phyloP scores from a whole-genome alignment of 176 grass and related monocot genomes.

The Ensete glaucum region DNA sequence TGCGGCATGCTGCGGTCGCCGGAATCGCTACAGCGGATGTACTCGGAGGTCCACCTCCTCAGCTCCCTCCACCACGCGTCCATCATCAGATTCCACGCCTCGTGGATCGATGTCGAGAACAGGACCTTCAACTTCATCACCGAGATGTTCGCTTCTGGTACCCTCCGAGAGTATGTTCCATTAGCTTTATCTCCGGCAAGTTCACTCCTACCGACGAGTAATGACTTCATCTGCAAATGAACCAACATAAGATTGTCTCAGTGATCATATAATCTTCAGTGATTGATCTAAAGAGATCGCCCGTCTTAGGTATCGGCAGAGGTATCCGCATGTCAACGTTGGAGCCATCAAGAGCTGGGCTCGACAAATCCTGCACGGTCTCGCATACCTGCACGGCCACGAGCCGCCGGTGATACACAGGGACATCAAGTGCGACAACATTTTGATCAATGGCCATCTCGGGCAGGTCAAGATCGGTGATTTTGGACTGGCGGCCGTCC shows the following conservation, averaged over 20 bases:
- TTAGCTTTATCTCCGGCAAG: neutral
- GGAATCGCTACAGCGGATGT: conserved; percentile 59
- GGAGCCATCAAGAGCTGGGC: conserved; percentile 62
- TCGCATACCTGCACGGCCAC: conserved; percentile 59
- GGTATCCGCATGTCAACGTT: conserved; percentile 49
- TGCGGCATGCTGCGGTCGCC: conserved; percentile 43
- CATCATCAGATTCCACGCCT: conserved; percentile 67
- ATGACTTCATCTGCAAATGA: too few relatives aligned
- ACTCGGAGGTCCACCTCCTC: conserved; percentile 84
- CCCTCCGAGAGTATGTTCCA: conserved; percentile 53
- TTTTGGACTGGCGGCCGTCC: conserved; percentile 69
- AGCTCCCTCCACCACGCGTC: conserved; percentile 55
- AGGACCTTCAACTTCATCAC: conserved; percentile 94
- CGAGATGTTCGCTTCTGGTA: conserved; percentile 95
- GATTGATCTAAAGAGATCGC: neutral
- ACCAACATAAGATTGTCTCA: neutral
- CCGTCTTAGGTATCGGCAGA: conserved; percentile 32
- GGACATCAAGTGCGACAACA: conserved; percentile 90
- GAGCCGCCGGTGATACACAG: conserved; percentile 71
- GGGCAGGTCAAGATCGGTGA: conserved; percentile 94
- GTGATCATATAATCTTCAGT: neutral
- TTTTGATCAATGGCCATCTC: conserved; percentile 73
- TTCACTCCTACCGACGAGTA: neutral
- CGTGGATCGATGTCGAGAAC: conserved; percentile 37
- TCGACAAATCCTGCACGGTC: conserved; percentile 47